phyloP scores from a whole-genome alignment of 805 yeast species.

The Ogataea neopini region DNA sequence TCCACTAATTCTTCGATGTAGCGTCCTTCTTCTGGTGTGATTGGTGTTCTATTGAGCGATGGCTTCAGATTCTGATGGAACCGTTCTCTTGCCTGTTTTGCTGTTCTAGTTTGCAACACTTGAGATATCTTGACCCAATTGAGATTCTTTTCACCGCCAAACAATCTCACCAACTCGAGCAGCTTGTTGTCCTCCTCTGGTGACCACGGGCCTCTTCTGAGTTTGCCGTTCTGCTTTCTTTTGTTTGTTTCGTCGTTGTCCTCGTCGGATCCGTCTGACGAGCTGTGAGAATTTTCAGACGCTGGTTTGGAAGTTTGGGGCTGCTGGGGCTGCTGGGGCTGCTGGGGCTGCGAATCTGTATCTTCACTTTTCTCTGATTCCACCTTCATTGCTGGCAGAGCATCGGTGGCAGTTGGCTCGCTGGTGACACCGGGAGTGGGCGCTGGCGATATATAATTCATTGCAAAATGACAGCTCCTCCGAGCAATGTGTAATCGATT shows the following conservation, averaged over 20 bases:
- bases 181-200: conserved; percentile 78
- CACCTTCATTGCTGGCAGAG: too few relatives aligned
- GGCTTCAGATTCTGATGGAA: conserved; percentile 93
- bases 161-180: conserved; percentile 63
- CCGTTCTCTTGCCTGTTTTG: conserved; percentile 89
- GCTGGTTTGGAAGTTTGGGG: background rate
- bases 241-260: background rate
- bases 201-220: conserved; percentile 85
- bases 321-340: background rate
- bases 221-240: conserved; percentile 15
- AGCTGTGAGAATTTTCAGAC: background rate
- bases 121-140: conserved; percentile 89
- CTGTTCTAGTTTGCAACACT: conserved; percentile 72
- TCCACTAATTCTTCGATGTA: conserved; percentile 77
- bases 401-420: too few relatives aligned
- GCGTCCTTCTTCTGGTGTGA: conserved; percentile 80
- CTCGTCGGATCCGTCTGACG: conserved; percentile 9
- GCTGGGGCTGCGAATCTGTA: too few relatives aligned
- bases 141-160: conserved; percentile 60
- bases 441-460: background rate
- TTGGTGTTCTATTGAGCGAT: conserved; percentile 75
- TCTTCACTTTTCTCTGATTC: too few relatives aligned
- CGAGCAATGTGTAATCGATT: too few relatives aligned
- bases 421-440: background rate
- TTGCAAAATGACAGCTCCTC: background rate